phyloP scores from a whole-genome alignment of 2,329 filamentous ascomycete species.

The Macroventuria anomochaeta region DNA sequence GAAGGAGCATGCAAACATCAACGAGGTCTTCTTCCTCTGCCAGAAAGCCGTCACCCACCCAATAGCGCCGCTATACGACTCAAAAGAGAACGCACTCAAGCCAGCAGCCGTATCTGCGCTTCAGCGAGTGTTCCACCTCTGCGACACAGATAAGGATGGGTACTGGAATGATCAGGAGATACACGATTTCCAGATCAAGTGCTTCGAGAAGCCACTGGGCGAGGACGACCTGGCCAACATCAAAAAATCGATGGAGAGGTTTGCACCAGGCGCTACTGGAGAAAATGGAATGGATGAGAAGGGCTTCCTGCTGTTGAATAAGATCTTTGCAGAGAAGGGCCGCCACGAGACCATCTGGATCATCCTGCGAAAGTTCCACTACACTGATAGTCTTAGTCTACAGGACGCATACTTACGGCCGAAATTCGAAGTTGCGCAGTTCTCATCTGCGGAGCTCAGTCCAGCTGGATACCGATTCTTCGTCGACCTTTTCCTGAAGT shows the following conservation, averaged over 20 bases:
- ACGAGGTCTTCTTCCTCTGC: constrained; percentile 94
- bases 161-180: constrained; percentile 90
- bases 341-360: constrained; percentile 99
- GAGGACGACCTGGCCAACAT: constrained; percentile 87
- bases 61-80: constrained; percentile 94
- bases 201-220: constrained; percentile 86
- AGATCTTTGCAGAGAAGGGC: constrained; percentile 95
- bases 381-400: constrained; percentile 91
- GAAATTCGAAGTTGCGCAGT: constrained; percentile 91
- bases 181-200: constrained; percentile 85
- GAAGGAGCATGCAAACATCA: constrained; percentile 89
- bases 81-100: constrained; percentile 87
- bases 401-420: constrained; percentile 91
- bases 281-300: constrained; percentile 74
- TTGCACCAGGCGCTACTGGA: constrained; percentile 66
- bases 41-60: constrained; percentile 98
- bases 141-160: constrained; percentile 95
- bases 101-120: constrained; percentile 86
- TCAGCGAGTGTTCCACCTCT: constrained; percentile 91
- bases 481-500: constrained; percentile 91
- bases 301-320: constrained; percentile 90
- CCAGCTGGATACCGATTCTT: constrained; percentile 97
- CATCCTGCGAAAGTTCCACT: constrained; percentile 91
- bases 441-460: constrained; percentile 90
- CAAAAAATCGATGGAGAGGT: constrained; percentile 81